Conservation (phyloP, 768 basidiomycete species). For the Termitomyces sp. region DNA sequence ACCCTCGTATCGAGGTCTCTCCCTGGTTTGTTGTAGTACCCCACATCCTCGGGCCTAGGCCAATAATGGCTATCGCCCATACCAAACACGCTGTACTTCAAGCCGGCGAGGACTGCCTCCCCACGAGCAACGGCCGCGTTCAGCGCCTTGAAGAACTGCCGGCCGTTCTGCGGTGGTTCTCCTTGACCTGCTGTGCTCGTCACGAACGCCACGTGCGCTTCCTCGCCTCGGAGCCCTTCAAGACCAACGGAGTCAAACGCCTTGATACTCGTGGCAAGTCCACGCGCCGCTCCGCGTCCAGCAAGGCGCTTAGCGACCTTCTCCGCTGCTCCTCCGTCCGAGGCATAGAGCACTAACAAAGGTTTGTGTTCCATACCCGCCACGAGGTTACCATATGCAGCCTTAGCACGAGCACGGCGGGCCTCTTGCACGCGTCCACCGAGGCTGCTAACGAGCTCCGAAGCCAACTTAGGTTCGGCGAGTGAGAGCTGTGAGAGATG, state of each 20-base stretch:
- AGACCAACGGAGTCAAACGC: slow-evolving; percentile 80
- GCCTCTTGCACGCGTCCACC: slow-evolving; percentile 84
- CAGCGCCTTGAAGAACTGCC: slow-evolving; percentile 82
- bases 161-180: slow-evolving; percentile 95
- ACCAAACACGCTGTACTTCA: slow-evolving; percentile 82
- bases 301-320: slow-evolving; percentile 89
- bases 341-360: slow-evolving; percentile 86
- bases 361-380: slow-evolving; percentile 86
- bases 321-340: slow-evolving; percentile 94
- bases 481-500: slow-evolving; percentile 91
- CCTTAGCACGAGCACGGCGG: slow-evolving; percentile 72
- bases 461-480: slow-evolving; percentile 72
- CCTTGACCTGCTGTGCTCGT: slow-evolving; percentile 96
- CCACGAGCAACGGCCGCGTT: slow-evolving; percentile 58
- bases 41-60: slow-evolving; percentile 95
- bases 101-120: slow-evolving; percentile 52
- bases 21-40: slow-evolving; percentile 95
- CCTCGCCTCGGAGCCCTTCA: slow-evolving; percentile 69
- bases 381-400: slow-evolving; percentile 80
- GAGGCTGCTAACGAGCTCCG: slow-evolving; percentile 76
- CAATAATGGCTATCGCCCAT: slow-evolving; percentile 99
- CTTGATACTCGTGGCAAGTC: slow-evolving; percentile 67
- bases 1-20: slow-evolving; percentile 86
- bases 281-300: slow-evolving; percentile 77
- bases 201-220: slow-evolving; percentile 69